Percentiles rank a stretch among this genome's conserved stretches.
These are phyloP conservation scores for Prunus mume DNA, from an alignment of 306 rosid genomes.

Conservation along the genomic window DNA sequence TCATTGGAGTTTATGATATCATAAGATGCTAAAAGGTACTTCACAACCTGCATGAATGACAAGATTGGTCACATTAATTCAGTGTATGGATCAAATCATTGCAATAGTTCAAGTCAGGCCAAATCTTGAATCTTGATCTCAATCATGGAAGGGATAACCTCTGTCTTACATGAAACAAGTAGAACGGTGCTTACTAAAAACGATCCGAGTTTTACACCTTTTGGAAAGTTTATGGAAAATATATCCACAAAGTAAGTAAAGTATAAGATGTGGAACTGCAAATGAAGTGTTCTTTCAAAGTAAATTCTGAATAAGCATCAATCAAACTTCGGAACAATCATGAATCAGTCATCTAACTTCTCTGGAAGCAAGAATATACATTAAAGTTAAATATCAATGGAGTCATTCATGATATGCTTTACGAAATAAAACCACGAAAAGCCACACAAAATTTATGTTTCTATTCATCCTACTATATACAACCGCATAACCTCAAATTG, in stretches of 20 bases:
- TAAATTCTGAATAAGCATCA: not conserved
- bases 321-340: not conserved
- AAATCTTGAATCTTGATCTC: too few relatives aligned
- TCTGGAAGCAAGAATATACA: not conserved
- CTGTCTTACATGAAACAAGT: too few relatives aligned
- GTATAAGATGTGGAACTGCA: not conserved
- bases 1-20: constrained; percentile 66
- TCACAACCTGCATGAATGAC: constrained; percentile 57
- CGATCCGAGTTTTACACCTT: too few relatives aligned
- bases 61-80: not conserved
- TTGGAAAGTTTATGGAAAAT: too few relatives aligned
- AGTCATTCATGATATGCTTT: too few relatives aligned
- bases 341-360: not conserved
- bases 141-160: too few relatives aligned
- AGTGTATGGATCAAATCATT: too few relatives aligned
- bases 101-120: too few relatives aligned
- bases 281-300: not conserved
- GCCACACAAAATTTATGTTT: too few relatives aligned
- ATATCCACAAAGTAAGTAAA: not conserved
- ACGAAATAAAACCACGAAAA: too few relatives aligned
- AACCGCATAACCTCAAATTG: not conserved
- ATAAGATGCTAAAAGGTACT: constrained; percentile 54
- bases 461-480: too few relatives aligned
- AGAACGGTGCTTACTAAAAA: too few relatives aligned
- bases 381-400: not conserved